Evolutionary conservation across 768 basidiomycete genomes (phyloP).

Genomic region (Pholiota conissans): DNA sequence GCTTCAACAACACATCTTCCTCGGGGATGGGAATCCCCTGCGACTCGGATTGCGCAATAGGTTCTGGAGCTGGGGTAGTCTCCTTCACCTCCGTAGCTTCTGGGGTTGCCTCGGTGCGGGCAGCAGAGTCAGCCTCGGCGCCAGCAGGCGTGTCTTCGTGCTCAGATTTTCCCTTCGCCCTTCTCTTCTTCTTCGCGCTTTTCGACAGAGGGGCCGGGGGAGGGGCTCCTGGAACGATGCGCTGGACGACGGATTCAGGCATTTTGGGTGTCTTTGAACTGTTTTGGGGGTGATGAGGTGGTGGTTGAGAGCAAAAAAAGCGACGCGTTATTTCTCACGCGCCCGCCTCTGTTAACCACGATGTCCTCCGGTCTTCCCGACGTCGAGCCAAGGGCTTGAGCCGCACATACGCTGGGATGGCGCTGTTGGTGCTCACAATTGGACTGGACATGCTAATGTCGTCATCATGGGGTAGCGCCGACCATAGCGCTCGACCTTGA

Average conservation of each 20-base stretch:
- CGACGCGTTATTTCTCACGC: slow-evolving; percentile 35
- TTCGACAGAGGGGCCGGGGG: slow-evolving; percentile 61
- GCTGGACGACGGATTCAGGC: slow-evolving; percentile 39
- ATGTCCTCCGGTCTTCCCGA: not conserved
- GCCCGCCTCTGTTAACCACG: not conserved
- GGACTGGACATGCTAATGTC: not conserved
- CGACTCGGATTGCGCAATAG: slow-evolving; percentile 39
- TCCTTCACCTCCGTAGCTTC: slow-evolving; percentile 47
- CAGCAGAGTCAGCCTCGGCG: slow-evolving; percentile 43
- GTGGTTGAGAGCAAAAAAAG: slow-evolving; percentile 26
- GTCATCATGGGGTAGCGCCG: not conserved
- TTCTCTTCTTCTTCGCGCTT: slow-evolving; percentile 71
- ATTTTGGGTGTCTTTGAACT: slow-evolving; percentile 27
- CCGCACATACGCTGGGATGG: not conserved
- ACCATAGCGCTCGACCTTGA: too few species aligned
- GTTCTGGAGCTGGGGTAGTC: slow-evolving; percentile 45
- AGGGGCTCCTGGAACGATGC: slow-evolving; percentile 78
- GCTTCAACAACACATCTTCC: slow-evolving; percentile 48
- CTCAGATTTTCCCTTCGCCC: slow-evolving; percentile 40
- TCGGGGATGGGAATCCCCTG: slow-evolving; percentile 42
- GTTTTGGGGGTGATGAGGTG: slow-evolving; percentile 22
- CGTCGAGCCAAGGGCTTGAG: not conserved
- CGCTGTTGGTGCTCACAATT: not conserved
- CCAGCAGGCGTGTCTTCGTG: slow-evolving; percentile 48
- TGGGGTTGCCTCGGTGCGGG: slow-evolving; percentile 50